phyloP scores from a whole-genome alignment of 1,284 basidiomycete species.

The Rhodotorula sp. region DNA sequence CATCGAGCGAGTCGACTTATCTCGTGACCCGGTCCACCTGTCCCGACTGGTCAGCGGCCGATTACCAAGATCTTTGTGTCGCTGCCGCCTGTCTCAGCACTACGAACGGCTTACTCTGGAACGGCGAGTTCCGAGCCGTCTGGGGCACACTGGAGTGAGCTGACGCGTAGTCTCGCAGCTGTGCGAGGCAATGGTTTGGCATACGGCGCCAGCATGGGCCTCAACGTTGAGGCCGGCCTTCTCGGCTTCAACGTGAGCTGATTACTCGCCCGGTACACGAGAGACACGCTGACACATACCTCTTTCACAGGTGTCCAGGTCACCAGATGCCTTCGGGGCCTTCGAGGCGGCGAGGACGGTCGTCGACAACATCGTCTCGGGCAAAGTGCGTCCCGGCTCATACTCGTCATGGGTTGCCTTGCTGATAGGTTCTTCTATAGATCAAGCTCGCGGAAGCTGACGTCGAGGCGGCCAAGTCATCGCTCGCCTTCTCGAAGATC shows the following conservation, averaged over 20 bases:
- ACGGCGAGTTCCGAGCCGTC: background rate
- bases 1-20: slow-evolving; percentile 91
- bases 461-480: slow-evolving; percentile 88
- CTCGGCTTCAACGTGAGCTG: slow-evolving; percentile 64
- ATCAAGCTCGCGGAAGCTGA: slow-evolving; percentile 73
- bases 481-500: slow-evolving; percentile 77
- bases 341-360: slow-evolving; percentile 68
- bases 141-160: no score
- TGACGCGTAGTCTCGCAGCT: no score
- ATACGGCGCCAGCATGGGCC: slow-evolving; percentile 79
- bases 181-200: slow-evolving; percentile 62
- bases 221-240: slow-evolving; percentile 76
- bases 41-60: slow-evolving; percentile 59
- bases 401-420: background rate
- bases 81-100: slow-evolving; percentile 85
- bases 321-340: slow-evolving; percentile 79
- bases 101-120: slow-evolving; percentile 91
- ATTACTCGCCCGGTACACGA: no score
- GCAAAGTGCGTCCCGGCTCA: slow-evolving; percentile 52
- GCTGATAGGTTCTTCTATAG: background rate
- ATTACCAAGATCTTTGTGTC: slow-evolving; percentile 77
- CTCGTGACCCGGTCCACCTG: slow-evolving; percentile 76
- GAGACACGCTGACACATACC: fast-evolving
- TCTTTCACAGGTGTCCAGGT: slow-evolving; percentile 56
- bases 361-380: slow-evolving; percentile 41